Evolutionary conservation across 2,329 filamentous ascomycete species (phyloP), one percentile per base, ranked within the genome.

Genomic region (Fusarium sublunatum): DNA sequence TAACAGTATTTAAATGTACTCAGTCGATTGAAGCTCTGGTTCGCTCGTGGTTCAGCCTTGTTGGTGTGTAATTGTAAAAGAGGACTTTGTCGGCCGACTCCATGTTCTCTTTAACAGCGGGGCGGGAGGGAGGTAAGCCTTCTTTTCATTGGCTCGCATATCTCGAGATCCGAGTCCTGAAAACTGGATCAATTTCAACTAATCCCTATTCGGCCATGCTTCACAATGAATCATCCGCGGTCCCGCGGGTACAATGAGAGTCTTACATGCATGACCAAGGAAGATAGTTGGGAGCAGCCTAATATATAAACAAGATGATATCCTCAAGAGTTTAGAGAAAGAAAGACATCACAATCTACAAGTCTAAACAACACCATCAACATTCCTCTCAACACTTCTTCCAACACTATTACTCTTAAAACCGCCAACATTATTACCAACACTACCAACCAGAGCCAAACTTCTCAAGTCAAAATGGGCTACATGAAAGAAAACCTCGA

Each of bases 401-500:
- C 4, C 3, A 15, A 34, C 26, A 26, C 28, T 7, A 2, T n/a
- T 6, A 6, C 12, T 31, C n/a, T 13, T 15, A 25, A 40, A 7
- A 34, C 43, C 13, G 4, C 12, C 24, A 35, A 39, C 5, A 29
- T 35, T 31, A 22, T 5, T 7, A 6, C 12, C 34, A 29, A 22
- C 29, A 31, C 10, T 3, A 24, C 25, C 7, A 15, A 28, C 6
- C 12, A 42, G 6, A 6, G 10, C 11, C 4, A 25, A 6, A 5
- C 1, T 6, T 3, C 7, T 12, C 22, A 36, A 42, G 19, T 6
- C 35, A 63, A 6, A 3, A 67, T 68, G 64, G 48, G 55, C 4
- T 50, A 49, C 4, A n/a, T 41, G 13, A 69, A 64, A 32, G 12
- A 44, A 1, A 26, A 38, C 3, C 40, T 38, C 19, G 54, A 70